Percentiles rank a stretch among this genome's conserved stretches.
phyloP scores from a whole-genome alignment of 2,329 filamentous ascomycete genomes.

The Aspergillus felis region DNA sequence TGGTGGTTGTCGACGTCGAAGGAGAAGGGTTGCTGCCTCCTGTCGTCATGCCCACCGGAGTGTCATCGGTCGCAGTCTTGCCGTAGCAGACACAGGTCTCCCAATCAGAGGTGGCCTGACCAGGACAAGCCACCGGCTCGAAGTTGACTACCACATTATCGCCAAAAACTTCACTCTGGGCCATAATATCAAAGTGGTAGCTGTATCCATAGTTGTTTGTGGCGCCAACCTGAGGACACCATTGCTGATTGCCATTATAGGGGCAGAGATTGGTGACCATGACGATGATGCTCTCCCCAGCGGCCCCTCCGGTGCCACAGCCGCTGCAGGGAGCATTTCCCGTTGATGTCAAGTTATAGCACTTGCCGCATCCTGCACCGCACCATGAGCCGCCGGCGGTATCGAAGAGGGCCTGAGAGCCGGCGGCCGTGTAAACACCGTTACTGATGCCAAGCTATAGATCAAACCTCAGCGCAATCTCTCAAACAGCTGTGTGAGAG shows the following conservation, averaged over 20 bases:
- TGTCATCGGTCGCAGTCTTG: constrained; percentile 10
- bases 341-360: constrained; percentile 22
- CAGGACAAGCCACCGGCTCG: constrained; percentile 27
- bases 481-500: background rate
- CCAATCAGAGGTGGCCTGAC: constrained; percentile 20
- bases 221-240: constrained; percentile 31
- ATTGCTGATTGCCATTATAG: constrained; percentile 31
- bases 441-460: background rate
- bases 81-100: constrained; percentile 23
- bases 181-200: constrained; percentile 38
- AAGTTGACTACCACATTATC: constrained; percentile 34
- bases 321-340: constrained; percentile 15
- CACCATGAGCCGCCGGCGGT: constrained; percentile 19
- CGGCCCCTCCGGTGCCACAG: constrained; percentile 19
- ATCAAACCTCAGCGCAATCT: background rate
- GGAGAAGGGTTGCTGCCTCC: background rate
- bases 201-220: constrained; percentile 32
- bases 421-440: constrained; percentile 21
- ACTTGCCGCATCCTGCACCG: constrained; percentile 23
- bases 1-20: background rate
- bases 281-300: constrained; percentile 21
- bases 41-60: constrained; percentile 3
- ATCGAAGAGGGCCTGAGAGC: constrained; percentile 22
- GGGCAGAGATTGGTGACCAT: constrained; percentile 37
- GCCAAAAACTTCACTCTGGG: constrained; percentile 28